Base-by-base conservation (phyloP, 225 moss, liverwort and hornwort species). In the Anthoceros angustus region DNA sequence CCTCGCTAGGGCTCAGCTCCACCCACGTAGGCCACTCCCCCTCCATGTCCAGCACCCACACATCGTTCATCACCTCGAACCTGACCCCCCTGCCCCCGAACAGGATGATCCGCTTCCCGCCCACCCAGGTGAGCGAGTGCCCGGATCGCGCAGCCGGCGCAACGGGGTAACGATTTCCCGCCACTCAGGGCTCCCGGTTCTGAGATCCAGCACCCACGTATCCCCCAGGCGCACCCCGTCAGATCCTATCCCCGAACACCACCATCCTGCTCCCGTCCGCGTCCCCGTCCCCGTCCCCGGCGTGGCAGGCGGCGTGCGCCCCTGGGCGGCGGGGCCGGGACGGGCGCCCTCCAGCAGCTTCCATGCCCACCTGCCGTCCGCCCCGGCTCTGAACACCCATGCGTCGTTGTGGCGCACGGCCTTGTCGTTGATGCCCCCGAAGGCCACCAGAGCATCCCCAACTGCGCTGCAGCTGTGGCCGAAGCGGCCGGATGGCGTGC, bases 1-100 rank as follows among this genome's bases (percentile, higher is more conserved):
- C 75, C 39, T 81, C 78, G 42, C 72, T 80, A 24, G 79, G 72
- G 46, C 85, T 78, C 55, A 98, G 72, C 63, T 98, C 88, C 67
- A 89, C 75, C 95, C 95, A 98, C 15, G 49, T 9, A 43, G 88
- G 69, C 25, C 43, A 72, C 16, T 86, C 83, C 0, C 72, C 77
- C 67, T 89, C 92, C 95, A 92, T 77, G 74, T 98, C 87, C 23
- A 98, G 70, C 63, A 98, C 72, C 95, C 95, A 98, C 11, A 98
- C 87, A 69, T 98, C 95, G 63, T 84, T 92, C 80, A 89, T 67
- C 26, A 98, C 91, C 74, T 92, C 92, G 63, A 98, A 98, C 49
- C 72, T 78, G 26, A 68, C 75, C 24, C 85, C 91, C 9, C 95
- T 86, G 39, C 95, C 95, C 43, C 95, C 95, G 48, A 98, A 98